Evolutionary conservation across 2,329 filamentous ascomycete species (phyloP), one percentile per base, ranked within the genome.

Genomic region (Nakataea oryzae): DNA sequence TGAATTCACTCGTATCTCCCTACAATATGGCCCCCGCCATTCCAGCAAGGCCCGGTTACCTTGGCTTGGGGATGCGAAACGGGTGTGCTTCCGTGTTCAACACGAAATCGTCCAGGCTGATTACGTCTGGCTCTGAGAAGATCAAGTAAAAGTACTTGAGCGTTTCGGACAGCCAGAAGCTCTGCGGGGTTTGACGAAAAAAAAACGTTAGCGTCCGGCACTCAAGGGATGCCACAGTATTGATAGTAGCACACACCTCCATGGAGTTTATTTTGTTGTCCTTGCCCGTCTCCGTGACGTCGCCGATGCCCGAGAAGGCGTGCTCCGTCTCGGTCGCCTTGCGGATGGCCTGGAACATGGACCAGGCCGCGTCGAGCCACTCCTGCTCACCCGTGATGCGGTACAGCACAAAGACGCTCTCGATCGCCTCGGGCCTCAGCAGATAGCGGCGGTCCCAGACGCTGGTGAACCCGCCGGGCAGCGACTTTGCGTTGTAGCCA

Each of bases 341-440:
- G 67, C 87, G 75, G 68, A 92, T 91, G 0, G 82, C 78, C 68
- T 88, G 79, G 72, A 91, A 92, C 81, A 92, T 91, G 66, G 87
- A 79, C 89, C 89, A 92, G 21, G 89, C 89, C 85, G 86, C 89
- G 64, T 90, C 80, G 11, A 88, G 79, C 70, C 91, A 91, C 58
- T 82, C 84, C 14, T 82, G 79, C 66, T 92, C 86, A 6, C 86
- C 86, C 0, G 89, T 91, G 69, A 92, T 88, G 59, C 89, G 83
- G 81, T 88, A 92, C 84, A 92, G 88, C 71, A 91, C 87, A 70
- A 91, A 87, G 59, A 92, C 75, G 57, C 82, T 87, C 71, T 92
- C 88, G 30, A 91, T 81, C 0, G 89, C 90, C 73, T 92, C 89
- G 0, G 89, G 89, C 26, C 89, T 79, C 70, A 91, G 56, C 30